Evolutionary conservation across 2,329 filamentous ascomycete species (phyloP), one percentile per base, ranked within the genome.

Genomic region (Fusarium sp.): DNA sequence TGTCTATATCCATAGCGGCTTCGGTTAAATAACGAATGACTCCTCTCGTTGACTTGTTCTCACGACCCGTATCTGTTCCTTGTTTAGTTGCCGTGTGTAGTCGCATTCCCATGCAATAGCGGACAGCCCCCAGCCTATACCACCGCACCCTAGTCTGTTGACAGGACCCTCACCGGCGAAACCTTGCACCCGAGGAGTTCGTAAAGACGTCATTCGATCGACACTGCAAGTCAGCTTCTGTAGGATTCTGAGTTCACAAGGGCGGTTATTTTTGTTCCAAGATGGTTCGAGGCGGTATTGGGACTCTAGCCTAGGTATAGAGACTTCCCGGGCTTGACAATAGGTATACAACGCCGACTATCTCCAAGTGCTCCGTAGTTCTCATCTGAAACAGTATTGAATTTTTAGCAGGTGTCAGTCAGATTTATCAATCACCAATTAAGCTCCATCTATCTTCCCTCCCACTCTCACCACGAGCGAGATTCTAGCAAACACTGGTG

Each of bases 161-260:
- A 39, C 28, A 39, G 31, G 15, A 10, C 50, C 50, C 50, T 36
- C 34, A 27, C 23, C 50, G 34, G 27, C 27, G 13, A 31, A 51
- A 31, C 30, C 30, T 37, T 51, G 34, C 48, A 23, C 27, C 48
- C 15, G 39, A 18, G 48, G 48, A 10, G 48, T 52, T 52, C 36
- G 34, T 52, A 31, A 53, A 30, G 37, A 41, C 50, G 50, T 53
- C 50, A 53, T 53, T 41, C 50, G 50, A 52, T 39, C 48, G 48
- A 18, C 48, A 50, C 47, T 50, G 47, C 47, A 50, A 50, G 47
- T 50, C 47, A 50, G 47, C 47, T 50, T 37, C 30, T 30, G 47
- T 37, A 50, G 47, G 34, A 50, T 23, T 23, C 23, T 31, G 47
- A 50, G 31, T 30, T 50, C 36, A 31, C 47, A 37, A 36, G 30